phyloP scores from a whole-genome alignment of 2,329 filamentous ascomycete genomes.

The Xylariaceae sp. region DNA sequence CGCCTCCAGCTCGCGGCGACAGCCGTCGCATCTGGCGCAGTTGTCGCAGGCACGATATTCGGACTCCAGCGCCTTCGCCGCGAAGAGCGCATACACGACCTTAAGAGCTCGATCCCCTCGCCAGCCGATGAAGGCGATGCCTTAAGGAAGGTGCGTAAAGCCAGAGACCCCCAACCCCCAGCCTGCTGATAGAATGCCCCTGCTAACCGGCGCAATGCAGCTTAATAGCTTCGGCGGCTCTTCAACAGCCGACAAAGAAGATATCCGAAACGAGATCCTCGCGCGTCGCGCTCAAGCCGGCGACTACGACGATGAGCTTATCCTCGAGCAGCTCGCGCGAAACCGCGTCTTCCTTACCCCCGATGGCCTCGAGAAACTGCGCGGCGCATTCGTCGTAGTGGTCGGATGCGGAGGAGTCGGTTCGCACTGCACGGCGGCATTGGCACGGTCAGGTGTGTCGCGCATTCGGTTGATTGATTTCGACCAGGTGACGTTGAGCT shows the following conservation, averaged over 20 bases:
- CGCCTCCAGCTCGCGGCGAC: slow-evolving; percentile 65
- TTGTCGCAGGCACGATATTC: slow-evolving; percentile 57
- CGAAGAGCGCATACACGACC: slow-evolving; percentile 48
- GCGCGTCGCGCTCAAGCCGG: slow-evolving; percentile 58
- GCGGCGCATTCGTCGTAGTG: slow-evolving; percentile 77
- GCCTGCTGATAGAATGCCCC: background rate
- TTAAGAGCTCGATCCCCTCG: slow-evolving; percentile 59
- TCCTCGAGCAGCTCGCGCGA: slow-evolving; percentile 88
- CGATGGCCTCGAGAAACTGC: slow-evolving; percentile 73
- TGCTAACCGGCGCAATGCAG: slow-evolving; percentile 34
- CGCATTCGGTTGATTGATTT: slow-evolving; percentile 89
- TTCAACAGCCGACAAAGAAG: slow-evolving; percentile 50
- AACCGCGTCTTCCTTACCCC: slow-evolving; percentile 88
- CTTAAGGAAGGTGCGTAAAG: slow-evolving; percentile 34
- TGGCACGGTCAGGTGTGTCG: slow-evolving; percentile 86
- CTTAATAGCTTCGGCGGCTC: slow-evolving; percentile 58
- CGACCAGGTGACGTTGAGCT: slow-evolving; percentile 93
- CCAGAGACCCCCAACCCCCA: background rate
- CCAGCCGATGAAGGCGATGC: slow-evolving; percentile 30
- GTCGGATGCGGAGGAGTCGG: slow-evolving; percentile 94
- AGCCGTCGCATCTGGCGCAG: slow-evolving; percentile 60
- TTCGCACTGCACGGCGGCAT: slow-evolving; percentile 81
- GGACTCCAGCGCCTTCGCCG: slow-evolving; percentile 59
- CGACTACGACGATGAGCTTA: slow-evolving; percentile 72
- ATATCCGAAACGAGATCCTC: slow-evolving; percentile 55